These are phyloP conservation scores for Fusarium armeniacum DNA, from an alignment of 2,329 filamentous ascomycete genomes.

Conservation along the genomic window DNA sequence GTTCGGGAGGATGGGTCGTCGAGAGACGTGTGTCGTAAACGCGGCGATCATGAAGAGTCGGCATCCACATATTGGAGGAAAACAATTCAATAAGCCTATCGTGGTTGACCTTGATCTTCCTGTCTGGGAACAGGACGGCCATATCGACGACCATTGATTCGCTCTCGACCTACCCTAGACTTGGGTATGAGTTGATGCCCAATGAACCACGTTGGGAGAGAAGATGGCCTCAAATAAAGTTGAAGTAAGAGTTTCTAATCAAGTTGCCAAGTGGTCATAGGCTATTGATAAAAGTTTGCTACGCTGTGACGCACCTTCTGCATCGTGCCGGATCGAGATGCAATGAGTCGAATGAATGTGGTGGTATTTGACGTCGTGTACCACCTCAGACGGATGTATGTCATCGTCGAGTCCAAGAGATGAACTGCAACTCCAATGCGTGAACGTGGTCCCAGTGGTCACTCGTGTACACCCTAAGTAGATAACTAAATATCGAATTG, in stretches of 20 bases:
- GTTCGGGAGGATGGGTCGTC: conserved; percentile 61
- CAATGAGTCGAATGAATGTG: conserved; percentile 5
- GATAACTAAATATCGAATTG: background rate
- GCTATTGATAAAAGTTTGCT: conserved; percentile 16
- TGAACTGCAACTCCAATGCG: conserved; percentile 26
- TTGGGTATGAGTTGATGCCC: conserved; percentile 44
- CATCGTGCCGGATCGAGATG: conserved; percentile 27
- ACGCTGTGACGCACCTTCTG: conserved; percentile 31
- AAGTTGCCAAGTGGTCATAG: conserved; percentile 16
- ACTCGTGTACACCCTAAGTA: background rate
- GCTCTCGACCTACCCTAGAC: conserved; percentile 38
- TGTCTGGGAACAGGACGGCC: conserved; percentile 54
- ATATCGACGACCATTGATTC: conserved; percentile 26
- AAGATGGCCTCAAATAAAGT: conserved; percentile 27
- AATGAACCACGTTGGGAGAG: conserved; percentile 30
- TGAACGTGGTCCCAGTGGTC: conserved; percentile 37
- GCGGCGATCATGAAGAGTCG: conserved; percentile 79
- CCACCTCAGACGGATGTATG: conserved; percentile 13
- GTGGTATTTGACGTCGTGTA: conserved; percentile 25
- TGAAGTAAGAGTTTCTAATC: conserved; percentile 17
- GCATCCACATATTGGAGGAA: conserved; percentile 73
- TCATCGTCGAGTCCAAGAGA: conserved; percentile 17
- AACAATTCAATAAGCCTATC: conserved; percentile 81
- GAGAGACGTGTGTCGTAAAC: conserved; percentile 84
- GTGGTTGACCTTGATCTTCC: conserved; percentile 86